Evolutionary conservation across 352 stramenopile genomes (phyloP).

Genomic region (Phytophthora citricola): DNA sequence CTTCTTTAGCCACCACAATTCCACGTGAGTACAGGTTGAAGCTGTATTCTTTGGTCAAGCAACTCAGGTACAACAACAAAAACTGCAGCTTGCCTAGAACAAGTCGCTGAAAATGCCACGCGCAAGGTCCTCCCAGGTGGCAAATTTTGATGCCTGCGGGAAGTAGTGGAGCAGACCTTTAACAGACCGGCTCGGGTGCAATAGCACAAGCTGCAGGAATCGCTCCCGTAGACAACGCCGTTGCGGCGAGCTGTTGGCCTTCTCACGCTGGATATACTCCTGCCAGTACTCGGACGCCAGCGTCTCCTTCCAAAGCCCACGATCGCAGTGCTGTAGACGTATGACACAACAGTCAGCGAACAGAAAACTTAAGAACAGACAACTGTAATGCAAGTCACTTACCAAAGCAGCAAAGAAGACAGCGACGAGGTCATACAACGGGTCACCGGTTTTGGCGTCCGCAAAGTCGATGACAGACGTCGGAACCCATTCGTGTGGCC

Average conservation of each 20-base stretch:
- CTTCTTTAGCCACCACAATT: no score
- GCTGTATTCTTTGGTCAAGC: slow-evolving; percentile 15
- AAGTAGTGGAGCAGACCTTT: slow-evolving; percentile 79
- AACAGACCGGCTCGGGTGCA: slow-evolving; percentile 81
- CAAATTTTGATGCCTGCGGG: slow-evolving; percentile 41
- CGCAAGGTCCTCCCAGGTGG: slow-evolving; percentile 73
- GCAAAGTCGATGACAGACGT: slow-evolving; percentile 88
- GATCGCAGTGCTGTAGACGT: slow-evolving; percentile 68
- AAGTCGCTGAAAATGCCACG: slow-evolving; percentile 67
- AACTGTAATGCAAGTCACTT: slow-evolving; percentile 16
- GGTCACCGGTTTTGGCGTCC: slow-evolving; percentile 86
- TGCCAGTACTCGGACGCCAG: slow-evolving; percentile 78
- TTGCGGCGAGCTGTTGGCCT: slow-evolving; percentile 12
- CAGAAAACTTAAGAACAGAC: not conserved
- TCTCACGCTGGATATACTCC: slow-evolving; percentile 63
- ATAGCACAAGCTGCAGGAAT: slow-evolving; percentile 74
- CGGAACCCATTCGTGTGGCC: slow-evolving; percentile 61
- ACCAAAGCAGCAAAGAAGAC: slow-evolving; percentile 85
- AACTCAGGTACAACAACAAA: slow-evolving; percentile 5
- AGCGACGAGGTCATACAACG: slow-evolving; percentile 86
- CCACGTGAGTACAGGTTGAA: not conserved
- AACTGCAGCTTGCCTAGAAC: slow-evolving; percentile 38
- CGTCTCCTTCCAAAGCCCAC: slow-evolving; percentile 61
- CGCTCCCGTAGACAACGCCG: slow-evolving; percentile 58
- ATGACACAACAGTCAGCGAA: slow-evolving; percentile 10